Evolutionary conservation across 2,329 filamentous ascomycete genomes (phyloP), one percentile per base, ranked within the genome.

Genomic region (Claviceps maximensis): DNA sequence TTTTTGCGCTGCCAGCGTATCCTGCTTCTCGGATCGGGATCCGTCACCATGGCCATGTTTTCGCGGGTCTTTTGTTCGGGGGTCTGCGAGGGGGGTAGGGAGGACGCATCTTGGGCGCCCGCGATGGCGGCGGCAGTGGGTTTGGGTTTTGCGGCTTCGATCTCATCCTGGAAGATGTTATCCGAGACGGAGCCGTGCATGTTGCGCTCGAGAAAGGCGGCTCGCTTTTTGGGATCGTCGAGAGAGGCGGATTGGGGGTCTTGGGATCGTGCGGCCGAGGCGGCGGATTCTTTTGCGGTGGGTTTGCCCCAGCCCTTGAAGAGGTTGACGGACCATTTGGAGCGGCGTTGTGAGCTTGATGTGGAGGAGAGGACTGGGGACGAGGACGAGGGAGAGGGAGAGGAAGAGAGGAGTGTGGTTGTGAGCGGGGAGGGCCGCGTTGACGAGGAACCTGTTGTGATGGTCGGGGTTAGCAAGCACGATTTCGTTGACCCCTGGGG

Each of bases 1-100:
- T 90, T 89, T 69, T 85, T 89, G 62, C 87, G 79, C 72, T 95
- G 83, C 82, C 87, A 95, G 54, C 83, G 78, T 52, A 82, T 73
- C 54, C 89, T 80, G 54, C 76, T 76, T 46, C 76, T 70, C 17
- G 90, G 89, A 59, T 86, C 79, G 5, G 93, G 93, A 66, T 95
- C 86, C 47, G 88, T 70, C 29, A 79, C 78, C 53, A 78, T 73
- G 53, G 79, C 77, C 73, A 86, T 78, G 59, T 76, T 76, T 40
- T 74, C 73, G 40, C 62, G 63, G 27, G 69, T 69, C 58, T 70
- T 69, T 46, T 69, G 62, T 42, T 71, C 71, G 15, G 61, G 59
- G 44, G 67, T 59, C 57, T 62, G 38, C 29, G 57, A 51, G 45
- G 52, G 38, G 23, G 40, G 5, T 2, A 5, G 1, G 10, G 36